Evolutionary conservation across 148 eudicot species (phyloP).

Genomic region (Heliamphora exappendiculata): DNA sequence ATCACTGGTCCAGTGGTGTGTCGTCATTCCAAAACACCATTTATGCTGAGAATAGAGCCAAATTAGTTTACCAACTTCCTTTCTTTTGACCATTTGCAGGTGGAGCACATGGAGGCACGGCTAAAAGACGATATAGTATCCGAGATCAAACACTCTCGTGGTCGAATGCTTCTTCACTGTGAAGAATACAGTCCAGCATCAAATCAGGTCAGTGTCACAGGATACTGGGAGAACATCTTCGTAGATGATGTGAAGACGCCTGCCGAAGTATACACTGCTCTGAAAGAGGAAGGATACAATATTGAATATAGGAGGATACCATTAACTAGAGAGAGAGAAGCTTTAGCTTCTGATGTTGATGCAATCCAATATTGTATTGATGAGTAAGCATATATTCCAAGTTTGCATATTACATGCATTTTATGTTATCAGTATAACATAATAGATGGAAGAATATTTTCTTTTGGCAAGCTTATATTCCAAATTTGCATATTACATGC

Average conservation of each 20-base stretch:
- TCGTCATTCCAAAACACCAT: constrained; percentile 13
- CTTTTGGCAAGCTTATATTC: background rate
- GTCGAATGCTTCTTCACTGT: constrained; percentile 95
- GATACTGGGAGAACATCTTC: constrained; percentile 91
- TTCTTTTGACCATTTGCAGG: constrained; percentile 39
- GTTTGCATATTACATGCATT: background rate
- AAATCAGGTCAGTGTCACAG: constrained; percentile 69
- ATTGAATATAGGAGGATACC: constrained; percentile 74
- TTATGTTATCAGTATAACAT: background rate
- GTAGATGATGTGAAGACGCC: constrained; percentile 82
- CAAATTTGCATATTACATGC: constrained; percentile 5
- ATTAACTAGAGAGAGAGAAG: constrained; percentile 85
- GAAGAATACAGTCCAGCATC: constrained; percentile 73
- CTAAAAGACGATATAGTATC: constrained; percentile 87
- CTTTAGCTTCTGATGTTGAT: constrained; percentile 83
- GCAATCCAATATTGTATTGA: constrained; percentile 72
- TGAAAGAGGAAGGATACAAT: constrained; percentile 59
- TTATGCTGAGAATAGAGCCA: constrained; percentile 5
- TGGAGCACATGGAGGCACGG: constrained; percentile 89
- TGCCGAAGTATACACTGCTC: constrained; percentile 70
- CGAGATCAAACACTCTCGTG: constrained; percentile 72
- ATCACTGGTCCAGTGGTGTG: constrained; percentile 89
- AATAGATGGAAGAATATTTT: background rate
- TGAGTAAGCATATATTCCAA: constrained; percentile 51
- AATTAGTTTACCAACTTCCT: background rate